A percentile compares a stretch with the other conserved stretches of the same genome.
Conservation (phyloP, 164 flowering plant genomes). For the Dillenia suffruticosa region DNA sequence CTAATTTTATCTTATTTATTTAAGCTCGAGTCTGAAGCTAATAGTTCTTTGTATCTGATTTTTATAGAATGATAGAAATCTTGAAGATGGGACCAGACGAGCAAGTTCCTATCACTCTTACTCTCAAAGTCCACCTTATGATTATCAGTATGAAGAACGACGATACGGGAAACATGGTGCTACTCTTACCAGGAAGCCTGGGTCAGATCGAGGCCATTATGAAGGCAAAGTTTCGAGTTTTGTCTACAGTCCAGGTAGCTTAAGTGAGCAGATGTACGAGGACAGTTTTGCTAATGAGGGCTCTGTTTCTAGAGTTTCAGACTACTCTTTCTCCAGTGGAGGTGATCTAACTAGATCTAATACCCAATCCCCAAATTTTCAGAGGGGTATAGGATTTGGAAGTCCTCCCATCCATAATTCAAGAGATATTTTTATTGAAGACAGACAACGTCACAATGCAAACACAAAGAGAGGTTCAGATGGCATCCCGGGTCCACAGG, state of each 20-base stretch:
- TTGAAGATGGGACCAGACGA: conserved; percentile 70
- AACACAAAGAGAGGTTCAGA: conserved; percentile 26
- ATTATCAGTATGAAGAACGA: conserved; percentile 92
- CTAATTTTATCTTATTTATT: conserved; percentile 6
- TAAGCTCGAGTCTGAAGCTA: not conserved
- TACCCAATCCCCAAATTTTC: conserved; percentile 63
- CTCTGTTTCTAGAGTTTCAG: conserved; percentile 56
- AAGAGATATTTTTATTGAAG: conserved; percentile 37
- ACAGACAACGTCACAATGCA: conserved; percentile 23
- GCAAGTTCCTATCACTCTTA: conserved; percentile 98
- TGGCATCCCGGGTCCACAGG: conserved; percentile 42
- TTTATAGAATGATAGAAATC: conserved; percentile 41
- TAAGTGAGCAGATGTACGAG: conserved; percentile 48
- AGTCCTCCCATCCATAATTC: conserved; percentile 45
- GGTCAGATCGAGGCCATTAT: conserved; percentile 76
- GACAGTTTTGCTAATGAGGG: conserved; percentile 81
- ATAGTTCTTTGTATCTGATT: conserved; percentile 2
- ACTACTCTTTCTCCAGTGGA: conserved; percentile 62
- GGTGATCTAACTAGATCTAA: conserved; percentile 68
- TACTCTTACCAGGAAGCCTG: conserved; percentile 72
- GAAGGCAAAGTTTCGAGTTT: conserved; percentile 69
- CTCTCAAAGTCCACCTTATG: conserved; percentile 99
- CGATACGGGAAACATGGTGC: conserved; percentile 69
- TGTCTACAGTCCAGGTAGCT: conserved; percentile 67
- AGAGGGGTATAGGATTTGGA: conserved; percentile 41